Evolutionary conservation across 768 basidiomycete genomes (phyloP).

Genomic region (Rhodotorula graminis): DNA sequence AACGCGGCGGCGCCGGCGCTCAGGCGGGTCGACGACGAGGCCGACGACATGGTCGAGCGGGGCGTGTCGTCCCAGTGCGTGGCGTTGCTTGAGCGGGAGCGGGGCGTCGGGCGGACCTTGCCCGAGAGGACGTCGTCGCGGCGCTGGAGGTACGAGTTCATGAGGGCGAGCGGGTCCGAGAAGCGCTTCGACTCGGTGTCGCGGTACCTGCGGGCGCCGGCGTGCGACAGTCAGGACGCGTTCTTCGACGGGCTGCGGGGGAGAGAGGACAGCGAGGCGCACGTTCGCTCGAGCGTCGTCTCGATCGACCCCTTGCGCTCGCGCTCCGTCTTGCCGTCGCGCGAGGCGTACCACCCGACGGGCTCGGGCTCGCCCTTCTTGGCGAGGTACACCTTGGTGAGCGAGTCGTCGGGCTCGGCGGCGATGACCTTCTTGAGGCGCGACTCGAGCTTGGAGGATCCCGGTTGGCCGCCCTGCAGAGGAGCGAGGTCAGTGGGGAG

Average conservation of each 20-base stretch:
- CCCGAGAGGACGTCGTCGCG: constrained; percentile 33
- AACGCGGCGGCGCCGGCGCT: background rate
- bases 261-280: background rate
- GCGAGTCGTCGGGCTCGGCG: constrained; percentile 5
- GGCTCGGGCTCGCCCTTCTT: constrained; percentile 31
- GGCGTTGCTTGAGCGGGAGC: background rate
- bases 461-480: background rate
- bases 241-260: too few species aligned
- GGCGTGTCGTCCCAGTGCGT: background rate
- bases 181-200: constrained; percentile 39
- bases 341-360: constrained; percentile 30
- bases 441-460: background rate
- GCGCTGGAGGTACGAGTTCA: constrained; percentile 41
- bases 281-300: constrained; percentile 32
- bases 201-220: constrained; percentile 35
- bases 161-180: constrained; percentile 39
- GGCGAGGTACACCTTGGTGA: constrained; percentile 36
- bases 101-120: background rate
- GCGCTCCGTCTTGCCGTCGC: constrained; percentile 31
- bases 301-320: constrained; percentile 32
- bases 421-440: constrained; percentile 6
- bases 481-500: background rate
- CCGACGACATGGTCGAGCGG: background rate
- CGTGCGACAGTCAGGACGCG: too few species aligned
- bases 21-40: too few species aligned